These are phyloP conservation scores for Aspergillus felis DNA, from an alignment of 2,329 filamentous ascomycete species.

Conservation along the genomic window DNA sequence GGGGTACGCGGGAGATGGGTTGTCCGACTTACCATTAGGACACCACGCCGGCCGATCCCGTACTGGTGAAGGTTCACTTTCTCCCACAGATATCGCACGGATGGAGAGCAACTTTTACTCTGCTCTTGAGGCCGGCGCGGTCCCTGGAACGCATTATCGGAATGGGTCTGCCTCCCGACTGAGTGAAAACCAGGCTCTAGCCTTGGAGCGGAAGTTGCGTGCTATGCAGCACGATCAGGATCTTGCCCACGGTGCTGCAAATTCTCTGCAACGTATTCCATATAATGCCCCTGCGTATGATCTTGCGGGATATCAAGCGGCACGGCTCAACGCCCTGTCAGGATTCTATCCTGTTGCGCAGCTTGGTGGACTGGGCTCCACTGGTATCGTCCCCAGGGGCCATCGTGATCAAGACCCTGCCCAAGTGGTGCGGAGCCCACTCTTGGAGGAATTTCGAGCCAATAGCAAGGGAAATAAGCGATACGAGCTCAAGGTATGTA, in stretches of 20 bases:
- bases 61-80: slow-evolving; percentile 42
- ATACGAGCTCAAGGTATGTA: slow-evolving; percentile 69
- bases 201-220: slow-evolving; percentile 49
- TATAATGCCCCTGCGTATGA: slow-evolving; percentile 30
- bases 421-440: slow-evolving; percentile 62
- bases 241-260: slow-evolving; percentile 22
- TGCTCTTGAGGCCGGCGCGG: slow-evolving; percentile 42
- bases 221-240: slow-evolving; percentile 45
- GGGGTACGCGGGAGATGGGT: slow-evolving; percentile 24
- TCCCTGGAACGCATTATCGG: slow-evolving; percentile 35
- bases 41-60: slow-evolving; percentile 39
- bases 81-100: slow-evolving; percentile 46
- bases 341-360: slow-evolving; percentile 35
- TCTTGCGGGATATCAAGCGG: slow-evolving; percentile 27
- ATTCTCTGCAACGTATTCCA: slow-evolving; percentile 28
- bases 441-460: slow-evolving; percentile 74
- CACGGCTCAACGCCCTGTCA: slow-evolving; percentile 32
- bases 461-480: slow-evolving; percentile 69
- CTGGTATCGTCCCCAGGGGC: slow-evolving; percentile 38
- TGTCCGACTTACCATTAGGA: slow-evolving; percentile 29
- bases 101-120: slow-evolving; percentile 46
- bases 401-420: slow-evolving; percentile 57
- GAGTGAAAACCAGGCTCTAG: slow-evolving; percentile 40
- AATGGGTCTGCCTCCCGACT: slow-evolving; percentile 42
- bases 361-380: slow-evolving; percentile 25